Percentiles rank a stretch among this genome's conserved stretches.
Evolutionary conservation across 179 eudicot species (phyloP).

Genomic region (Drosera spatulata): DNA sequence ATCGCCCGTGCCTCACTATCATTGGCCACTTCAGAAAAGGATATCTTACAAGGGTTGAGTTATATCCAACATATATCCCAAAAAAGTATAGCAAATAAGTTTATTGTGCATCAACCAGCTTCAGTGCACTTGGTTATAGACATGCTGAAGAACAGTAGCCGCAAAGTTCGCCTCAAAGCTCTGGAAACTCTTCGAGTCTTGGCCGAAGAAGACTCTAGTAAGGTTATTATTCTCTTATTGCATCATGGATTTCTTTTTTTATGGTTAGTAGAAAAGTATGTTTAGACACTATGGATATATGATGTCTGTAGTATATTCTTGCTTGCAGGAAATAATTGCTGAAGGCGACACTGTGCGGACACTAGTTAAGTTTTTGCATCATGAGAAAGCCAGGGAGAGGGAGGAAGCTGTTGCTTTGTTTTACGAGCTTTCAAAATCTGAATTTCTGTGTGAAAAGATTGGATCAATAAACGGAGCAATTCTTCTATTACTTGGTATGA

Average conservation of each 20-base stretch:
- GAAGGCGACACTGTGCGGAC: conserved; percentile 79
- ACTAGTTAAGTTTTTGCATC: conserved; percentile 63
- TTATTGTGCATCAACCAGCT: conserved; percentile 53
- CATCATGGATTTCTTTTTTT: conserved; percentile 1
- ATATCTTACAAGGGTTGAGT: conserved; percentile 59
- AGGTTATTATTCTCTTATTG: conserved; percentile 36
- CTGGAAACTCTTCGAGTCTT: conserved; percentile 74
- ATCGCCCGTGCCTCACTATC: conserved; percentile 60
- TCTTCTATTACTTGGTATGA: conserved; percentile 80
- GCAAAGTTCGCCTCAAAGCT: conserved; percentile 61
- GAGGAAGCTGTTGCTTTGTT: conserved; percentile 77
- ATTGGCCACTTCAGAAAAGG: conserved; percentile 42
- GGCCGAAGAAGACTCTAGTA: conserved; percentile 69
- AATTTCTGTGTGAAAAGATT: conserved; percentile 58
- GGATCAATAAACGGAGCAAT: conserved; percentile 85
- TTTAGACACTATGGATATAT: background rate
- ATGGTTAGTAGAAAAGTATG: background rate
- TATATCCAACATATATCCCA: conserved; percentile 49
- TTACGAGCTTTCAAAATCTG: conserved; percentile 77
- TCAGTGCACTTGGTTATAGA: conserved; percentile 60
- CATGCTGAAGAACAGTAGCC: conserved; percentile 56
- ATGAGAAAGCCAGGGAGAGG: conserved; percentile 62
- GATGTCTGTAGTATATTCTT: background rate
- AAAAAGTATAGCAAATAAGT: conserved; percentile 46
- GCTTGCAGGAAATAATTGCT: conserved; percentile 70